phyloP scores from a whole-genome alignment of 345 rosid genomes.

The Salix caprea region DNA sequence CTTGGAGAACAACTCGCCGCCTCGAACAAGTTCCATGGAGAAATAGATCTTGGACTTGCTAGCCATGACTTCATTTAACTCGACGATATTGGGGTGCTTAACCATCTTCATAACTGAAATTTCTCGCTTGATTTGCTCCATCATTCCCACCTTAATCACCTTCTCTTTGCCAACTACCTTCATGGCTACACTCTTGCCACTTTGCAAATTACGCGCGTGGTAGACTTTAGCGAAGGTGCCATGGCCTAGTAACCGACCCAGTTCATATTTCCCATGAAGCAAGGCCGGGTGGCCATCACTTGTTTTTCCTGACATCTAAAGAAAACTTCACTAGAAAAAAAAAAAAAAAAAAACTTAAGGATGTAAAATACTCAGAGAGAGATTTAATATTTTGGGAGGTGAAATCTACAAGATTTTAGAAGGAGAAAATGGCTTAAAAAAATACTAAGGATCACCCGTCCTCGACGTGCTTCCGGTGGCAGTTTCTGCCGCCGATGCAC shows the following conservation, averaged over 20 bases:
- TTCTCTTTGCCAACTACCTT: constrained; percentile 87
- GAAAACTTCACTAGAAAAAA: not conserved
- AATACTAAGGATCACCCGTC: constrained; percentile 65
- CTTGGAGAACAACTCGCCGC: constrained; percentile 77
- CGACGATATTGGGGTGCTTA: constrained; percentile 73
- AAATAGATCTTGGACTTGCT: constrained; percentile 90
- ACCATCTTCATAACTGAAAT: constrained; percentile 96
- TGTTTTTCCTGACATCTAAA: not conserved
- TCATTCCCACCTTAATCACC: constrained; percentile 80
- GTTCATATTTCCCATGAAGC: constrained; percentile 79
- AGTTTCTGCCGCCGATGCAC: constrained; percentile 70
- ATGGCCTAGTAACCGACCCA: constrained; percentile 77
- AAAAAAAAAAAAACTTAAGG: not conserved
- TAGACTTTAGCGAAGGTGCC: constrained; percentile 92
- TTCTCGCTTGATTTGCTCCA: constrained; percentile 83
- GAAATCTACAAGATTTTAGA: not conserved
- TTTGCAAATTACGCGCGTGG: constrained; percentile 52
- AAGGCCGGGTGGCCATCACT: constrained; percentile 27
- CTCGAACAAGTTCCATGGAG: constrained; percentile 89
- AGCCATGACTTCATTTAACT: constrained; percentile 90
- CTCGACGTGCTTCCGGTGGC: constrained; percentile 94
- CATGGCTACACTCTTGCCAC: constrained; percentile 74
- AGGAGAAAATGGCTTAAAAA: not conserved
- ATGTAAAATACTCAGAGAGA: not conserved
- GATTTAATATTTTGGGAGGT: not conserved